These are phyloP conservation scores for Quercus phellos DNA, from an alignment of 331 rosid genomes.

Conservation along the genomic window DNA sequence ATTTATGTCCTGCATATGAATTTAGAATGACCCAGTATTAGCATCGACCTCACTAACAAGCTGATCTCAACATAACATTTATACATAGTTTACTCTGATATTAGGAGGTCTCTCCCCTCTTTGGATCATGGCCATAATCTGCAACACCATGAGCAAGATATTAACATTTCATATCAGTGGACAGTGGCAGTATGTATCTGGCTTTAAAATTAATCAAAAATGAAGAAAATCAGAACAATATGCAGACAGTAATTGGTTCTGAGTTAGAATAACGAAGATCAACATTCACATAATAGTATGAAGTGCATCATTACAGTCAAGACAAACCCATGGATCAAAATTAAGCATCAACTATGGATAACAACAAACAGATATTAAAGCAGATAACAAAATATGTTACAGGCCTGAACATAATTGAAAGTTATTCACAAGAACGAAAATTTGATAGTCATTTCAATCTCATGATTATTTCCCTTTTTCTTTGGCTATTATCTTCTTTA, in stretches of 20 bases:
- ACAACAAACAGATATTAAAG: no score
- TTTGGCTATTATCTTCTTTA: neutral
- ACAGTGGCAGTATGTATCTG: neutral
- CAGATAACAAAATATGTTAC: no score
- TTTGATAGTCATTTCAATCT: neutral
- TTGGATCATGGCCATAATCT: conserved; percentile 92
- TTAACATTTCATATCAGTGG: neutral
- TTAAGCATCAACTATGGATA: neutral
- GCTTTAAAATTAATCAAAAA: neutral
- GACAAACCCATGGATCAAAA: neutral
- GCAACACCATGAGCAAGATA: conserved; percentile 27
- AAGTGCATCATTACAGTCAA: neutral
- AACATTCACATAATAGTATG: neutral
- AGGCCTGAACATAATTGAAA: neutral
- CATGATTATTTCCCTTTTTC: neutral
- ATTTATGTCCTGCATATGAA: conserved; percentile 61
- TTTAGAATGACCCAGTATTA: conserved; percentile 18
- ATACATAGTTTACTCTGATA: conserved; percentile 49
- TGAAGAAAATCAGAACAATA: neutral
- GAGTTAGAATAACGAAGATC: neutral
- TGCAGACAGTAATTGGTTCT: neutral
- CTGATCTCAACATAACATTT: conserved; percentile 10
- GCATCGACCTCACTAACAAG: conserved; percentile 16
- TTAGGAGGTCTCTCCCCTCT: conserved; percentile 94
- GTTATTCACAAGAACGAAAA: neutral